A percentile compares a stretch with the other conserved stretches of the same genome.
Conservation (phyloP, 192 early-diverging fungal species). For the Backusella morwellensis region DNA sequence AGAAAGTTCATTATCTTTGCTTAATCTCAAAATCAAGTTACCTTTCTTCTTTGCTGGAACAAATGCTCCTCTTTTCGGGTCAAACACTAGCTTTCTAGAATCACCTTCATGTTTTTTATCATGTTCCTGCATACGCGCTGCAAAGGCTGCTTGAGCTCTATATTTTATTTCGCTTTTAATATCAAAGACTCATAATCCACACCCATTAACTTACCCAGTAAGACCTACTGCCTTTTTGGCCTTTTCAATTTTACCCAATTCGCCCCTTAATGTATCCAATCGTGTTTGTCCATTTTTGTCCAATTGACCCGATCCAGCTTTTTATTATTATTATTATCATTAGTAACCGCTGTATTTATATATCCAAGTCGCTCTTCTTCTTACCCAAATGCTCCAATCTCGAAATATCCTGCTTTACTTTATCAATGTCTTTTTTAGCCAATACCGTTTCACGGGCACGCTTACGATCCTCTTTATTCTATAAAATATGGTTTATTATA, state of each 20-base stretch:
- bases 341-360: neutral
- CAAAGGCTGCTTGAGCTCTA: conserved; percentile 23
- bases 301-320: conserved; percentile 34
- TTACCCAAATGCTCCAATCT: conserved; percentile 47
- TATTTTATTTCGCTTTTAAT: neutral
- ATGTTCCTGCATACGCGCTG: conserved; percentile 14
- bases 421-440: conserved; percentile 55
- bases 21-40: neutral
- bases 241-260: conserved; percentile 55
- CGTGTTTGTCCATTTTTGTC: conserved; percentile 45
- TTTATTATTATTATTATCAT: neutral
- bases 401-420: conserved; percentile 50
- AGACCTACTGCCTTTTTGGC: conserved; percentile 46
- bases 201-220: conserved; percentile 8
- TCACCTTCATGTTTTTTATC: conserved; percentile 11
- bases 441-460: conserved; percentile 48
- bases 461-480: conserved; percentile 69
- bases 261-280: conserved; percentile 44
- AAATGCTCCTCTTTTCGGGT: conserved; percentile 32
- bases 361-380: neutral
- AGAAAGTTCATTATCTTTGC: neutral
- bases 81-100: conserved; percentile 33
- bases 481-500: neutral
- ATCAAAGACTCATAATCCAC: neutral
- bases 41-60: conserved; percentile 28